Conservation (phyloP, 768 basidiomycete genomes). For the Hysterangium stoloniferum region DNA sequence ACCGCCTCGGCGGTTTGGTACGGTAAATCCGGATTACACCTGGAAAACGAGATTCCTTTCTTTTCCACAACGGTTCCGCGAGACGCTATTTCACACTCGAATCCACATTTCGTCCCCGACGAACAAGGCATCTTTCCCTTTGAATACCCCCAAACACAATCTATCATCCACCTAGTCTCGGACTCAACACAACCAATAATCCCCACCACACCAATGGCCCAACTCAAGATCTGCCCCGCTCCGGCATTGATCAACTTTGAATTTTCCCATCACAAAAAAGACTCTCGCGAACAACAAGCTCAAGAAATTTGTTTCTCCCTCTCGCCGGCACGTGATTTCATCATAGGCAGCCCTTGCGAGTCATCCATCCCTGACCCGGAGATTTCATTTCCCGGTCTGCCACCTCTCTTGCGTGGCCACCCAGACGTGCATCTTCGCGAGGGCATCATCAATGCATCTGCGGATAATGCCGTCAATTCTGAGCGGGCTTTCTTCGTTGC, state of each 20-base stretch:
- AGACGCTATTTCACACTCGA: conserved; percentile 16
- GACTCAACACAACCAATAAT: conserved; percentile 20
- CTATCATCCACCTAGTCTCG: too few relatives aligned
- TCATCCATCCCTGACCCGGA: conserved; percentile 21
- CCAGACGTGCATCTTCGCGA: conserved; percentile 67
- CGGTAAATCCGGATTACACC: conserved; percentile 49
- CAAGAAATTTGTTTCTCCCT: not conserved
- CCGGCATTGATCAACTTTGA: conserved; percentile 23
- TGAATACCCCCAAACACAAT: too few relatives aligned
- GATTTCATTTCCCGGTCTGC: conserved; percentile 50
- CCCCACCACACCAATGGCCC: conserved; percentile 9
- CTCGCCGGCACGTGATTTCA: not conserved
- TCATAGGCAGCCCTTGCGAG: too few relatives aligned
- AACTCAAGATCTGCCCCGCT: conserved; percentile 17
- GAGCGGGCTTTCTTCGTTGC: conserved; percentile 97
- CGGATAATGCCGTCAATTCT: conserved; percentile 53
- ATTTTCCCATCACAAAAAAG: conserved; percentile 16
- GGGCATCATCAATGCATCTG: conserved; percentile 63
- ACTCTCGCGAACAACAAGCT: not conserved
- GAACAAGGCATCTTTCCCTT: conserved; percentile 19
- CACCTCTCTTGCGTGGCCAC: conserved; percentile 60
- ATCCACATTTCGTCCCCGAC: conserved; percentile 18
- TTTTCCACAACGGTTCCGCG: not conserved
- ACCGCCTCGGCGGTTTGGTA: conserved; percentile 65
- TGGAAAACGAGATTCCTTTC: conserved; percentile 11